These are phyloP conservation scores for Pythium pectinolyticum DNA, from an alignment of 352 stramenopile genomes.

Conservation along the genomic window DNA sequence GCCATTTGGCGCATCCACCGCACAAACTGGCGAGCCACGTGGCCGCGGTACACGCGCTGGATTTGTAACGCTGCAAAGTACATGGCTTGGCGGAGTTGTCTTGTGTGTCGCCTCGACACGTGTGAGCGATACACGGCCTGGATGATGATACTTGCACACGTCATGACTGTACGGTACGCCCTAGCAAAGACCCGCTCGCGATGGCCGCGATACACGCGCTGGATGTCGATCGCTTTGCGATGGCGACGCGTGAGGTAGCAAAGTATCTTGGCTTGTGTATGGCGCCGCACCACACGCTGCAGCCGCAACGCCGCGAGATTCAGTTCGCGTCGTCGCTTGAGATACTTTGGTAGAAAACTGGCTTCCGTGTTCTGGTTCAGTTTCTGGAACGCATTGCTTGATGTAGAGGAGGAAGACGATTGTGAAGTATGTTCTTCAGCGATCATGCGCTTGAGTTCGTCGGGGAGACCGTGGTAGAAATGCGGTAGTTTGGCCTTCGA, in stretches of 20 bases:
- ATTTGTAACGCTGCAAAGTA: slow-evolving; percentile 32
- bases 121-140: slow-evolving; percentile 70
- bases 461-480: slow-evolving; percentile 74
- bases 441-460: slow-evolving; percentile 76
- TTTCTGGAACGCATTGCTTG: slow-evolving; percentile 31
- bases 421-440: slow-evolving; percentile 51
- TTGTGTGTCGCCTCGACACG: slow-evolving; percentile 42
- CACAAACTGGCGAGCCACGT: slow-evolving; percentile 41
- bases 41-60: slow-evolving; percentile 59
- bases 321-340: slow-evolving; percentile 55
- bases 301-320: slow-evolving; percentile 46
- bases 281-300: slow-evolving; percentile 48
- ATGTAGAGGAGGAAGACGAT: too few relatives aligned
- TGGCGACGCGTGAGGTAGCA: slow-evolving; percentile 44
- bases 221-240: slow-evolving; percentile 47
- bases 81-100: slow-evolving; percentile 32
- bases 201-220: slow-evolving; percentile 59
- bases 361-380: slow-evolving; percentile 60
- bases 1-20: slow-evolving; percentile 46
- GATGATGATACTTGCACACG: slow-evolving; percentile 56
- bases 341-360: slow-evolving; percentile 54
- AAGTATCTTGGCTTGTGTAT: slow-evolving; percentile 50
- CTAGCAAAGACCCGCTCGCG: slow-evolving; percentile 46
- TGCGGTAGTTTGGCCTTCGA: slow-evolving; percentile 47
- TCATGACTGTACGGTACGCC: slow-evolving; percentile 49